Evolutionary conservation across 208 protist species (phyloP).

Genomic region (Kentomonas sorsogonicus): DNA sequence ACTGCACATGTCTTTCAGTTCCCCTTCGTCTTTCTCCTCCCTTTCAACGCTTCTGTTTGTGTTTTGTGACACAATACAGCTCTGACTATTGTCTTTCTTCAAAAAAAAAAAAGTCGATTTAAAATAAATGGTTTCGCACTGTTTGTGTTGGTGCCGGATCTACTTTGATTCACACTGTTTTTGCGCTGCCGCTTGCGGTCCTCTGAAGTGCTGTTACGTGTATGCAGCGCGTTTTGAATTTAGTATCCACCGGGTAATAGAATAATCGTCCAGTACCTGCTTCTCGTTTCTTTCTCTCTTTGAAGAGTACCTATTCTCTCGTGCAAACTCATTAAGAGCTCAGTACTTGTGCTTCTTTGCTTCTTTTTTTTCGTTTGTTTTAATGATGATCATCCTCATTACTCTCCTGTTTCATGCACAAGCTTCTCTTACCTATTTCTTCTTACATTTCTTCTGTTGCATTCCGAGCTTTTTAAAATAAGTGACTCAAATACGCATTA

Average conservation of each 20-base stretch:
- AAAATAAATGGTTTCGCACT: background rate
- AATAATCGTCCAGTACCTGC: background rate
- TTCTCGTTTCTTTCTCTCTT: constrained; percentile 8
- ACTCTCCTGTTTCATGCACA: background rate
- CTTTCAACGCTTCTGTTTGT: too few species aligned
- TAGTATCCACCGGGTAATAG: too few species aligned
- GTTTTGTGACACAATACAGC: background rate
- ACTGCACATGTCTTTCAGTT: too few species aligned
- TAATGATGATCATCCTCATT: background rate
- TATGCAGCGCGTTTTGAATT: too few species aligned
- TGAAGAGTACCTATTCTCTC: too few species aligned
- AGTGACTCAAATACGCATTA: background rate
- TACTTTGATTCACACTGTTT: background rate
- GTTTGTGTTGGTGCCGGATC: background rate
- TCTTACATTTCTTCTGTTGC: constrained; percentile 1
- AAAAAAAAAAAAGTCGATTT: constrained; percentile 8
- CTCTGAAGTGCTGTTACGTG: too few species aligned
- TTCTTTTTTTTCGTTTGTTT: constrained; percentile 7
- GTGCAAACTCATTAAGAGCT: too few species aligned
- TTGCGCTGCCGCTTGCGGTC: too few species aligned
- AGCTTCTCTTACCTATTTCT: constrained; percentile 8
- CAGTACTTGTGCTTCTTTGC: too few species aligned
- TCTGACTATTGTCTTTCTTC: background rate
- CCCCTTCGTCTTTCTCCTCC: too few species aligned
- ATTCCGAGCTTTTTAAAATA: background rate